A percentile compares a stretch with the other conserved stretches of the same genome.
phyloP scores from a whole-genome alignment of 2,329 filamentous ascomycete genomes.

The Sporothrix curviconia region DNA sequence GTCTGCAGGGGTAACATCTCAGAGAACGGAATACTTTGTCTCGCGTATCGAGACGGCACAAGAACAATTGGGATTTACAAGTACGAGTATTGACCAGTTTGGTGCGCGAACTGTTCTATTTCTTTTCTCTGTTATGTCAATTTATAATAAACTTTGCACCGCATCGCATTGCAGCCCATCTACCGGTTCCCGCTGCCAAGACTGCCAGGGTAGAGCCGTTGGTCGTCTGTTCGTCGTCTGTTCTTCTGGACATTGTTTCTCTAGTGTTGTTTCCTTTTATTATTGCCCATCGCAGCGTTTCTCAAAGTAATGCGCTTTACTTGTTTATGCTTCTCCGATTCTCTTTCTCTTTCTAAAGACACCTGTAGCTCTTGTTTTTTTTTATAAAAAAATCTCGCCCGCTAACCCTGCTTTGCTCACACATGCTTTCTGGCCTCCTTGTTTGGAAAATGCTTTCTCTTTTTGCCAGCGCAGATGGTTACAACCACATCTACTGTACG shows the following conservation, averaged over 20 bases:
- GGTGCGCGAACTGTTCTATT: too few species aligned
- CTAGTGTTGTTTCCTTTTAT: background rate
- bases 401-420: background rate
- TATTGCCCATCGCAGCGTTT: background rate
- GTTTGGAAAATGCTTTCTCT: constrained; percentile 1
- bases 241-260: background rate
- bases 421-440: background rate
- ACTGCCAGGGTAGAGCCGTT: background rate
- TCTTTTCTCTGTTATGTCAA: background rate
- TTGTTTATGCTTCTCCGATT: too few species aligned
- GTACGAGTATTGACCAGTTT: too few species aligned
- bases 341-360: too few species aligned
- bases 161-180: background rate
- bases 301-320: too few species aligned
- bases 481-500: background rate
- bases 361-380: background rate
- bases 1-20: background rate
- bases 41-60: too few species aligned
- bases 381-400: too few species aligned
- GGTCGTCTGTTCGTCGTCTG: background rate
- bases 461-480: background rate
- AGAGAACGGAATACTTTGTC: background rate
- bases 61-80: too few species aligned
- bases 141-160: background rate
- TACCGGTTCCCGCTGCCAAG: constrained; percentile 5